Conservation (phyloP, 2,329 filamentous ascomycete species). For the Trichophyton mentagrophytes region DNA sequence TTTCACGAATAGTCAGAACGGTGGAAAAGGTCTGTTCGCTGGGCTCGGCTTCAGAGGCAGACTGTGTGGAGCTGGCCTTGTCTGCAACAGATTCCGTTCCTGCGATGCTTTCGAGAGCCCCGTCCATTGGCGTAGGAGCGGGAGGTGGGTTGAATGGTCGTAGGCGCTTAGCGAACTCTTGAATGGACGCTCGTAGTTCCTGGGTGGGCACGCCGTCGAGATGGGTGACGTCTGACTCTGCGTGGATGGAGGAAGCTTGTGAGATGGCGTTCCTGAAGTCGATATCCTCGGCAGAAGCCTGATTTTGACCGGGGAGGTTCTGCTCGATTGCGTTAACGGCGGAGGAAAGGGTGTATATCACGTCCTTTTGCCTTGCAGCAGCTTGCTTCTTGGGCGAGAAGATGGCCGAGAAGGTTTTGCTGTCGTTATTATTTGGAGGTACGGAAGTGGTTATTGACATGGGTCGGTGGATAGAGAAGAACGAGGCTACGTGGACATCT, state of each 20-base stretch:
- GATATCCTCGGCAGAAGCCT: conserved; percentile 21
- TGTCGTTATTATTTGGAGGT: conserved; percentile 56
- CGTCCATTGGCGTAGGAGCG: conserved; percentile 50
- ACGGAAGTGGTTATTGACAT: conserved; percentile 78
- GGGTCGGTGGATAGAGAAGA: conserved; percentile 91
- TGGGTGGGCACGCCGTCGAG: conserved; percentile 40
- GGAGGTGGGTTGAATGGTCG: conserved; percentile 79
- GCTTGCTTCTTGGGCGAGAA: conserved; percentile 50
- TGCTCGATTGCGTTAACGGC: conserved; percentile 34
- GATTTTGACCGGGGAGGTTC: conserved; percentile 19
- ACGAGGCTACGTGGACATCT: conserved; percentile 82
- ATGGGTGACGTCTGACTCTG: conserved; percentile 26
- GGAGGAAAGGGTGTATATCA: conserved; percentile 52
- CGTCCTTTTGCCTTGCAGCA: conserved; percentile 38
- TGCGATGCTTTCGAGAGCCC: conserved; percentile 24
- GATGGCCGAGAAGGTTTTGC: conserved; percentile 71
- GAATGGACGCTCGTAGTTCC: conserved; percentile 52
- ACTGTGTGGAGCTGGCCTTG: conserved; percentile 25
- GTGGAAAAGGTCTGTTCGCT: conserved; percentile 36
- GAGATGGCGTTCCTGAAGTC: conserved; percentile 23
- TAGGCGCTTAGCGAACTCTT: conserved; percentile 57
- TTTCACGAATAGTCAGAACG: conserved; percentile 42
- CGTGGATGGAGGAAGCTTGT: conserved; percentile 19
- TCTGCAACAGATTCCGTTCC: conserved; percentile 24
- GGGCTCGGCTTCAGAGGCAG: conserved; percentile 17